These are phyloP conservation scores for Draba incana DNA, from an alignment of 345 rosid species.

Conservation along the genomic window DNA sequence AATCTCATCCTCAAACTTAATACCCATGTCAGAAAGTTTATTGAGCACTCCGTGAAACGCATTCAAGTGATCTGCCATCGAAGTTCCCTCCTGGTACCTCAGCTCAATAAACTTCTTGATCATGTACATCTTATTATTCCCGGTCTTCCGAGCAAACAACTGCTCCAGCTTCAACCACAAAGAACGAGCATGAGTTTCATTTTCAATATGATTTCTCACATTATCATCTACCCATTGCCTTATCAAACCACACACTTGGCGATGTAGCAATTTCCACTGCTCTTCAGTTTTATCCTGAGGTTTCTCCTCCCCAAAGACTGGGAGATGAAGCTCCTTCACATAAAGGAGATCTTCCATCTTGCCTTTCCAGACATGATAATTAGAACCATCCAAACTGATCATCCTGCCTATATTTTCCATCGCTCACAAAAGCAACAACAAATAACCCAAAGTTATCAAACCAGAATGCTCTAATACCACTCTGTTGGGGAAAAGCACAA, in stretches of 20 bases:
- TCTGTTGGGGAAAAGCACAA: no score
- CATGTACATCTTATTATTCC: background rate
- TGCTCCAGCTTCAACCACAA: conserved; percentile 6
- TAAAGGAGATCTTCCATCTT: no score
- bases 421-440: no score
- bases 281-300: background rate
- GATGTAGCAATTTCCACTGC: background rate
- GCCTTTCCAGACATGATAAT: no score
- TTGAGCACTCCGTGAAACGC: background rate
- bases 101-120: background rate
- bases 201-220: background rate
- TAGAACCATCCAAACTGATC: no score
- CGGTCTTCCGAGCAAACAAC: conserved; percentile 5
- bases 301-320: no score
- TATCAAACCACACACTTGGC: background rate
- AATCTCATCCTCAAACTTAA: background rate
- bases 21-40: background rate
- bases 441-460: background rate
- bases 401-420: no score
- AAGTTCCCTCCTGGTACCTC: background rate
- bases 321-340: background rate
- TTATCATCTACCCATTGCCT: background rate
- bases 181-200: background rate
- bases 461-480: no score
- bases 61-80: background rate